Evolutionary conservation across 805 yeast genomes (phyloP).

Genomic region (Ascoidea asiatica): DNA sequence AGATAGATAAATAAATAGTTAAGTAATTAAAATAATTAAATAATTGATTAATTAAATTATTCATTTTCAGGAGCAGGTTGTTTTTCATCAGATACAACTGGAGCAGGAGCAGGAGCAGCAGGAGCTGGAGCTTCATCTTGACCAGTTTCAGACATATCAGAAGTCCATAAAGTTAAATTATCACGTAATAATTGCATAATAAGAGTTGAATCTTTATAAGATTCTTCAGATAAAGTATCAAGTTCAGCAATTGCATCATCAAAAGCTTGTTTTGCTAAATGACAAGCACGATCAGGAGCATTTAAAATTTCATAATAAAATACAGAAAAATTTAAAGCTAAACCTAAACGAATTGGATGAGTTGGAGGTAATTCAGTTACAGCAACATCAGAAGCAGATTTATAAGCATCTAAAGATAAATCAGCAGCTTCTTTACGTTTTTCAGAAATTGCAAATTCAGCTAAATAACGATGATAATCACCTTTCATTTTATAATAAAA

Average conservation of each 20-base stretch:
- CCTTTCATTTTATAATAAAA: slow-evolving; percentile 99
- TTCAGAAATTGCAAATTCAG: slow-evolving; percentile 88
- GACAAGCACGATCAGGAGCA: slow-evolving; percentile 98
- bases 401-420: slow-evolving; percentile 86
- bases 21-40: no score
- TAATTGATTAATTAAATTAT: no score
- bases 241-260: slow-evolving; percentile 99
- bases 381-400: slow-evolving; percentile 93
- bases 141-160: slow-evolving; percentile 78
- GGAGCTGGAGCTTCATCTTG: slow-evolving; percentile 34
- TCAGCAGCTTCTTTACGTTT: slow-evolving; percentile 89
- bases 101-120: no score
- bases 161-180: slow-evolving; percentile 96
- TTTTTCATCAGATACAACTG: no score
- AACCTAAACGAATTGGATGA: slow-evolving; percentile 95
- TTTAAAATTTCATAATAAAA: slow-evolving; percentile 97
- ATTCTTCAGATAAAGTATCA: slow-evolving; percentile 94
- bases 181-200: slow-evolving; percentile 98
- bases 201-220: slow-evolving; percentile 95
- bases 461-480: slow-evolving; percentile 97
- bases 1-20: no score
- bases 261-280: slow-evolving; percentile 96
- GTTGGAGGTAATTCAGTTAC: slow-evolving; percentile 96
- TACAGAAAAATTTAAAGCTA: slow-evolving; percentile 95
- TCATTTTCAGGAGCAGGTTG: no score